A percentile compares a stretch with the other conserved stretches of the same genome.
phyloP scores from a whole-genome alignment of 441 rosid species.

The Eruca vesicaria region DNA sequence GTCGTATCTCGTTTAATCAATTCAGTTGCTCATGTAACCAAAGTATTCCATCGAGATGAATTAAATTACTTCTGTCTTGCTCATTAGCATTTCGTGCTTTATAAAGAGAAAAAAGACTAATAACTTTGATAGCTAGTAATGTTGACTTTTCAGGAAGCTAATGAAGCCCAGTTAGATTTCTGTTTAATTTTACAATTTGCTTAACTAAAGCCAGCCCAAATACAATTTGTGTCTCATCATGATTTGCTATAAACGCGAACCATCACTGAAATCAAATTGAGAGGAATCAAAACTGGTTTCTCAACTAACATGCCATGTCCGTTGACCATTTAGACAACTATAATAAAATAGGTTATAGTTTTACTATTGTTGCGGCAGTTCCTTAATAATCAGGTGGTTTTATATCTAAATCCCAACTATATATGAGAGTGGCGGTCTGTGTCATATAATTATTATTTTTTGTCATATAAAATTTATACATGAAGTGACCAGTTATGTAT shows the following conservation, averaged over 20 bases:
- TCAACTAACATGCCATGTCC: too few species aligned
- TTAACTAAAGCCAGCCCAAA: background rate
- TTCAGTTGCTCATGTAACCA: background rate
- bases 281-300: background rate
- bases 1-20: background rate
- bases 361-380: background rate
- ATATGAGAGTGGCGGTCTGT: background rate
- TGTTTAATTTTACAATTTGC: background rate
- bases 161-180: background rate
- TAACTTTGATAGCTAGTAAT: background rate
- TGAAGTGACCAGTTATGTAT: background rate
- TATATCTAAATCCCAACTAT: background rate
- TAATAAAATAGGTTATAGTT: too few species aligned
- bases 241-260: background rate
- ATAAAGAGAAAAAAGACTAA: background rate
- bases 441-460: too few species aligned
- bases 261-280: background rate
- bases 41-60: background rate
- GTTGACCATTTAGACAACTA: too few species aligned
- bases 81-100: too few species aligned
- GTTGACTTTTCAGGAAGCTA: background rate
- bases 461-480: too few species aligned
- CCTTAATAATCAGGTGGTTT: background rate
- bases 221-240: background rate
- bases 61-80: too few species aligned